Evolutionary conservation across 2,329 filamentous ascomycete species (phyloP).

Genomic region (Exophiala calicioides): DNA sequence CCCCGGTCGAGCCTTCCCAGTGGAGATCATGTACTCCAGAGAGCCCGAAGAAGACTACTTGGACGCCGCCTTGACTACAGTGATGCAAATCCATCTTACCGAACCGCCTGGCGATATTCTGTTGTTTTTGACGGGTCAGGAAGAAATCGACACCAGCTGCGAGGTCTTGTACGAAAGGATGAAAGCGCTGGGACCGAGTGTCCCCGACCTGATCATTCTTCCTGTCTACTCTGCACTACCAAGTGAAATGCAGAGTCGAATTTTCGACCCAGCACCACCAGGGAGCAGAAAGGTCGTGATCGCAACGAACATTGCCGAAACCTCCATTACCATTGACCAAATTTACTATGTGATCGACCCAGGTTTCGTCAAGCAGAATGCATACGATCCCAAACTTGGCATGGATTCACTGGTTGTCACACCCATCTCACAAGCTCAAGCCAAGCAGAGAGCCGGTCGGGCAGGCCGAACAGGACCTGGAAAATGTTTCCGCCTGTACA

Average conservation of each 20-base stretch:
- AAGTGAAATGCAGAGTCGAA: slow-evolving; percentile 87
- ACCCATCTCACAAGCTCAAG: slow-evolving; percentile 94
- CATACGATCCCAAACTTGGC: slow-evolving; percentile 92
- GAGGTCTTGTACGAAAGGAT: slow-evolving; percentile 93
- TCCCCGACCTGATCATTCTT: slow-evolving; percentile 88
- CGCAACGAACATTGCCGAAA: slow-evolving; percentile 97
- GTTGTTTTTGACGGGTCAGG: slow-evolving; percentile 94
- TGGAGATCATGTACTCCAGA: slow-evolving; percentile 91
- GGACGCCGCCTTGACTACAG: slow-evolving; percentile 88
- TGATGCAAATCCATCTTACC: slow-evolving; percentile 96
- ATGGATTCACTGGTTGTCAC: slow-evolving; percentile 97
- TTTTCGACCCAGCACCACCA: slow-evolving; percentile 88
- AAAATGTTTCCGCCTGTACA: slow-evolving; percentile 94
- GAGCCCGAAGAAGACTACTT: slow-evolving; percentile 96
- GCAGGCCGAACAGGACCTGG: slow-evolving; percentile 93
- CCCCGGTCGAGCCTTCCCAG: slow-evolving; percentile 89
- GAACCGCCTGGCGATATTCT: slow-evolving; percentile 92
- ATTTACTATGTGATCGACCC: slow-evolving; percentile 98
- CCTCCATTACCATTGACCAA: slow-evolving; percentile 94
- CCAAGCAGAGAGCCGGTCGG: slow-evolving; percentile 88
- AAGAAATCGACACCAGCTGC: slow-evolving; percentile 94
- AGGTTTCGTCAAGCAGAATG: slow-evolving; percentile 96
- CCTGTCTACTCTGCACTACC: slow-evolving; percentile 96
- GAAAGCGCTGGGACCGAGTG: slow-evolving; percentile 87
- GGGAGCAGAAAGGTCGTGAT: slow-evolving; percentile 93